Percentiles rank a stretch among this genome's conserved stretches.
These are phyloP conservation scores for Saitozyma podzolica DNA, from an alignment of 768 basidiomycete genomes.

Conservation along the genomic window DNA sequence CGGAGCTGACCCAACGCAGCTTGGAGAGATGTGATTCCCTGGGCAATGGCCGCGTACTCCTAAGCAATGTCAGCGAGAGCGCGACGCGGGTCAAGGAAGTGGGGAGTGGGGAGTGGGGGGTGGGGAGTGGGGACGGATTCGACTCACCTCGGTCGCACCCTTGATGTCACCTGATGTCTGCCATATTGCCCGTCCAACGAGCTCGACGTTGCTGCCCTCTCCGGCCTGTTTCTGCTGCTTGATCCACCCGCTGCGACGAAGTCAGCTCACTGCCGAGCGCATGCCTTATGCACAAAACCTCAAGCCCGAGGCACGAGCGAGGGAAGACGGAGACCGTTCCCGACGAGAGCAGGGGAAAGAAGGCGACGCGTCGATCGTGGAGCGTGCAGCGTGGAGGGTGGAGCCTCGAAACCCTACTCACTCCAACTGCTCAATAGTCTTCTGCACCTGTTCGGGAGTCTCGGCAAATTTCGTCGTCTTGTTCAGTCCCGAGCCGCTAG, in stretches of 20 bases:
- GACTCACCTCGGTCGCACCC: constrained; percentile 33
- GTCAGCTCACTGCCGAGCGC: not conserved
- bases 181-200: constrained; percentile 39
- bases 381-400: no score
- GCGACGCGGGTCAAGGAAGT: no score
- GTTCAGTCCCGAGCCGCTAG: constrained; percentile 14
- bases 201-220: constrained; percentile 30
- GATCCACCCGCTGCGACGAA: constrained; percentile 19
- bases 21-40: constrained; percentile 14
- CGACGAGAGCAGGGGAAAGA: not conserved
- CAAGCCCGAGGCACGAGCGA: not conserved
- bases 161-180: constrained; percentile 36
- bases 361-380: not conserved
- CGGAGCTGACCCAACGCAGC: constrained; percentile 22
- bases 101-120: not conserved
- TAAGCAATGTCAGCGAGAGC: constrained; percentile 9
- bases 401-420: constrained; percentile 15
- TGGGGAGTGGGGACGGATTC: no score
- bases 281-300: not conserved
- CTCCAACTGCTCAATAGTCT: constrained; percentile 42
- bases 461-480: constrained; percentile 44
- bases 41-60: constrained; percentile 37
- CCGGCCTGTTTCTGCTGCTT: constrained; percentile 37
- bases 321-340: no score
- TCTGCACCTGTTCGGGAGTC: constrained; percentile 33